Conservation (phyloP, 2,329 filamentous ascomycete species). For the Alternaria brassicae region DNA sequence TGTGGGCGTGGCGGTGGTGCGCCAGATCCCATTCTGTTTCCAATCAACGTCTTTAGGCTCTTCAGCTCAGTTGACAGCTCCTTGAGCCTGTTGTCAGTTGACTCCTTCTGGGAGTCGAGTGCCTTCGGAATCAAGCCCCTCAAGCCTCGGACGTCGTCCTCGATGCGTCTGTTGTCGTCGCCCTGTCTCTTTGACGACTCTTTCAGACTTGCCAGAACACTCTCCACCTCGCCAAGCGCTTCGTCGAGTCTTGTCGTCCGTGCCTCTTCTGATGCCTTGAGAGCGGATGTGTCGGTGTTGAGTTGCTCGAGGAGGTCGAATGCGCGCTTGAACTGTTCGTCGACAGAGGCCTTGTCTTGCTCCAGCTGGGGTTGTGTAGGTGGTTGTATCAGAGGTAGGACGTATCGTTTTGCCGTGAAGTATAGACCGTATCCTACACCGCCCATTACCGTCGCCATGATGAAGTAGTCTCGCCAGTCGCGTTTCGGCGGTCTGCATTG, state of each 20-base stretch:
- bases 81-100: constrained; percentile 78
- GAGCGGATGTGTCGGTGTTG: constrained; percentile 82
- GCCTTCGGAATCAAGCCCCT: constrained; percentile 88
- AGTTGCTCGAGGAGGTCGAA: constrained; percentile 93
- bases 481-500: constrained; percentile 67
- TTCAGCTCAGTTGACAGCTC: constrained; percentile 88
- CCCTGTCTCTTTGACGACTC: constrained; percentile 80
- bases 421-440: constrained; percentile 91
- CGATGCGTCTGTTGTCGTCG: constrained; percentile 84
- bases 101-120: constrained; percentile 84
- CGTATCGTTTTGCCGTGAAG: constrained; percentile 85
- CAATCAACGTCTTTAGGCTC: constrained; percentile 88
- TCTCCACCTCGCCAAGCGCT: constrained; percentile 83
- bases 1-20: constrained; percentile 35
- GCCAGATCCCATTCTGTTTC: constrained; percentile 62
- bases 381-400: constrained; percentile 87
- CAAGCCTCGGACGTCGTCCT: constrained; percentile 82
- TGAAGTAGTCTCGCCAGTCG: constrained; percentile 99
- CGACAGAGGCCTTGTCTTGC: constrained; percentile 90
- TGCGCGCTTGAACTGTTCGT: constrained; percentile 90
- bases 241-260: constrained; percentile 83
- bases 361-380: constrained; percentile 93
- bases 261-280: constrained; percentile 86
- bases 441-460: constrained; percentile 95
- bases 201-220: constrained; percentile 81